Evolutionary conservation across 768 basidiomycete species (phyloP), one percentile per base, ranked within the genome.

Genomic region (Crucibulum laeve): DNA sequence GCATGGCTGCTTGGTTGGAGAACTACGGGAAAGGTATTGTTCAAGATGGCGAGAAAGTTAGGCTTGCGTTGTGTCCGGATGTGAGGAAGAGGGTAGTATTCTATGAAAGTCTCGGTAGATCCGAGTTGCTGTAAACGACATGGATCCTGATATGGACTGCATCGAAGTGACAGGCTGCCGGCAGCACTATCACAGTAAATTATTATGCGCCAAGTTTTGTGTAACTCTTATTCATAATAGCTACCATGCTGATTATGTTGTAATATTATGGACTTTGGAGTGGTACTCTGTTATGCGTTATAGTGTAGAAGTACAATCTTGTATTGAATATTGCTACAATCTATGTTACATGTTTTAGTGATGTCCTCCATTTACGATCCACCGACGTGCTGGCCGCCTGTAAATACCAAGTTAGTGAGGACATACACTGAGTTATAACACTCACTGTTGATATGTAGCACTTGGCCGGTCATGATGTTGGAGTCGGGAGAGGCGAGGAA

Each of bases 31-130:
- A 64, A 30, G 58, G 62, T 34, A 61, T 84, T 13, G 64, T 83
- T 18, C 64, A 68, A 34, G 85, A 88, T 46, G 67, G 68, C 11
- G 84, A 87, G 60, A 75, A 83, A 44, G 72, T 86, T 13, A 64
- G 84, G 40, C 67, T 87, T 21, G 84, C 84, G 6, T 57, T 86
- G 33, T 87, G 84, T 54, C 85, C 84, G 4, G 74, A 74, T 44
- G 69, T 87, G 22, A 70, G 65, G 59, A 75, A 72, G 59, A 75
- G 74, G 25, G 71, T 82, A 19, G 67, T 65, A 40, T 79, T 80
- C 51, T 88, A 79, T 53, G 86, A 88, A 54, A 55, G 46, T 11
- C 51, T 73, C 43, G 52, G 40, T 21, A 44, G 30, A 36, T 7
- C 17, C 35, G 7, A 10, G 35, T 10, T 30, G n/a, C n/a, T 30